These are phyloP conservation scores for Ceratocystis variospora DNA, from an alignment of 2,329 filamentous ascomycete genomes.

Conservation along the genomic window DNA sequence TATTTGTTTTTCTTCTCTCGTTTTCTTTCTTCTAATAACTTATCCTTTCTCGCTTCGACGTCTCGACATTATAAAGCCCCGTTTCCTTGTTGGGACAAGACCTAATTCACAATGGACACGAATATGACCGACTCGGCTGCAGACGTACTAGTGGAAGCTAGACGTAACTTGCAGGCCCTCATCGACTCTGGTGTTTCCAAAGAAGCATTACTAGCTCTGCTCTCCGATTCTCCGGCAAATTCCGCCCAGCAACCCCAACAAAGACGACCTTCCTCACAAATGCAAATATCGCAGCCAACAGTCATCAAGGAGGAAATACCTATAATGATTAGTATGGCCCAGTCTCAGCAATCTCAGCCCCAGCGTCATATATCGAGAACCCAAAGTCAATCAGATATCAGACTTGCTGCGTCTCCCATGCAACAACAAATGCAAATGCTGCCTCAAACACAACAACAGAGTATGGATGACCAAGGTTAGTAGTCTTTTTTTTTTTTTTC, in stretches of 20 bases:
- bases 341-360: slow-evolving; percentile 18
- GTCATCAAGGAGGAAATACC: slow-evolving; percentile 19
- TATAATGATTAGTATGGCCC: slow-evolving; percentile 17
- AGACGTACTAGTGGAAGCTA: slow-evolving; percentile 33
- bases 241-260: slow-evolving; percentile 14
- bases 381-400: slow-evolving; percentile 21
- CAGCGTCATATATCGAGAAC: not conserved
- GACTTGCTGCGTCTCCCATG: slow-evolving; percentile 27
- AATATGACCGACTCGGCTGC: slow-evolving; percentile 27
- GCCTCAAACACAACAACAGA: slow-evolving; percentile 1
- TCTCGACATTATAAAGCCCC: not conserved
- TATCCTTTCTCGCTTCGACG: not conserved
- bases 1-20: not conserved
- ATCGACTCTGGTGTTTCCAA: slow-evolving; percentile 34
- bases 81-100: not conserved
- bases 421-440: slow-evolving; percentile 23
- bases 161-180: slow-evolving; percentile 34
- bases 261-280: slow-evolving; percentile 16
- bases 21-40: not conserved
- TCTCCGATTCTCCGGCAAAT: slow-evolving; percentile 17
- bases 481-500: not conserved
- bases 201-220: slow-evolving; percentile 26
- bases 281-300: slow-evolving; percentile 18
- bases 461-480: slow-evolving; percentile 14
- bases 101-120: slow-evolving; percentile 11